A percentile compares a stretch with the other conserved stretches of the same genome.
Conservation (phyloP, 495 filamentous ascomycete genomes). For the Penicillium simplicissimum region DNA sequence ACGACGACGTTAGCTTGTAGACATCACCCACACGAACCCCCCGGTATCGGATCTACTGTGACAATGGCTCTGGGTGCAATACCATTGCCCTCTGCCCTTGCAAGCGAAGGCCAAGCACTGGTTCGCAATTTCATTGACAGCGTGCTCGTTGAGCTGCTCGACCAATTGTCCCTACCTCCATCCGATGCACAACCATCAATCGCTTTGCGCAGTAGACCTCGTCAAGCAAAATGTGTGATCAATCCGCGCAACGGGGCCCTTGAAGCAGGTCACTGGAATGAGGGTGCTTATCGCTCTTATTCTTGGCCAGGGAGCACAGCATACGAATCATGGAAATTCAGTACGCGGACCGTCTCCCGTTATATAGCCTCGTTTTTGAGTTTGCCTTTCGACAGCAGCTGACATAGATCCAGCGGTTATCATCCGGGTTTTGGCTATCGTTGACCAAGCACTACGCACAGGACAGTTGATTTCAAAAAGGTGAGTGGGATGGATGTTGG, state of each 20-base stretch:
- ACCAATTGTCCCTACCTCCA: constrained; percentile 26
- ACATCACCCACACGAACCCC: not conserved
- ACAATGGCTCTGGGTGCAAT: constrained; percentile 13
- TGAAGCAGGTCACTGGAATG: constrained; percentile 18
- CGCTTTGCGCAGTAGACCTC: constrained; percentile 33
- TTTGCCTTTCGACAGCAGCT: not conserved
- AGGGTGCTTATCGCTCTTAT: constrained; percentile 30
- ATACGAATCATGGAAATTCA: constrained; percentile 67
- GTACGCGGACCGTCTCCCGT: constrained; percentile 35
- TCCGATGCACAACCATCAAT: constrained; percentile 35
- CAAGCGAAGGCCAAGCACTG: not conserved
- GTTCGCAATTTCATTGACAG: constrained; percentile 39
- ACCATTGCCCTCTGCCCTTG: not conserved
- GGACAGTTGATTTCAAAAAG: constrained; percentile 74
- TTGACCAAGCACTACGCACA: constrained; percentile 65
- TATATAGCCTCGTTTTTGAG: not conserved
- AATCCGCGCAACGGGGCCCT: constrained; percentile 33
- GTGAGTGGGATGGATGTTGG: constrained; percentile 38
- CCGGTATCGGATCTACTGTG: not conserved
- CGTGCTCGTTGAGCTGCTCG: constrained; percentile 28
- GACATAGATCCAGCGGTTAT: constrained; percentile 49
- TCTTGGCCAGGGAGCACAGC: constrained; percentile 60
- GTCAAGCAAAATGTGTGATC: constrained; percentile 25
- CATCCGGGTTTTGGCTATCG: constrained; percentile 67
- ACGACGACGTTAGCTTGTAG: not conserved